Conservation (phyloP, 208 protist genomes). For the Trypanosoma melophagium region DNA sequence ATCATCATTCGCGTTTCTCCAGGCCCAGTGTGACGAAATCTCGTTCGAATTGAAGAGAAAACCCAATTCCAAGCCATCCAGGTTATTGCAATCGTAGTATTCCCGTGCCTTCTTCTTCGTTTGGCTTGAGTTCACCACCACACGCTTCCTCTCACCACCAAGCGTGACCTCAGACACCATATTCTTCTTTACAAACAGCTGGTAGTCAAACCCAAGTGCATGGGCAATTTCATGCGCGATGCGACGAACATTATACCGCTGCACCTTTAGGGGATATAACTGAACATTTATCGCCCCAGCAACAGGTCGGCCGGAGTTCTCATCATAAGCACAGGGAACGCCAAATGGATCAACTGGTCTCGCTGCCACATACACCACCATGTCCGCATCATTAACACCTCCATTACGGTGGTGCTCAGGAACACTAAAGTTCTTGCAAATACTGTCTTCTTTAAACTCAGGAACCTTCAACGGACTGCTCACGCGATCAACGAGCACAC, state of each 20-base stretch:
- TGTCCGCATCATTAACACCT: conserved; percentile 14
- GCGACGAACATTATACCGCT: conserved; percentile 24
- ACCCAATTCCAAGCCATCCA: conserved; percentile 29
- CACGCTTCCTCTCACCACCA: conserved; percentile 5
- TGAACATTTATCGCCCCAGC: conserved; percentile 46
- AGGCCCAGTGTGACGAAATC: conserved; percentile 20
- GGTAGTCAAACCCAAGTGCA: conserved; percentile 47
- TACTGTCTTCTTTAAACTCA: neutral
- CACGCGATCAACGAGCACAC: conserved; percentile 10
- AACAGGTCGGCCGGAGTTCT: conserved; percentile 21
- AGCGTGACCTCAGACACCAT: neutral
- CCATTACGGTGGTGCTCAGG: neutral
- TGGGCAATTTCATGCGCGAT: conserved; percentile 69
- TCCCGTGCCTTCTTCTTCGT: conserved; percentile 7
- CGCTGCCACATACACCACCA: conserved; percentile 27
- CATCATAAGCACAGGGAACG: conserved; percentile 31
- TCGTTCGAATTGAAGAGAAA: too few species aligned
- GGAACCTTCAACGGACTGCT: neutral
- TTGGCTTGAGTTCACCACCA: conserved; percentile 9
- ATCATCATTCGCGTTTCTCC: conserved; percentile 28
- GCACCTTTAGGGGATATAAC: conserved; percentile 27
- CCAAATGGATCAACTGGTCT: conserved; percentile 18
- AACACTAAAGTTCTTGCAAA: conserved; percentile 7
- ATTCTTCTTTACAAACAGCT: neutral
- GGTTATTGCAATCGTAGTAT: conserved; percentile 19